Conservation (phyloP, 2,329 filamentous ascomycete species). For the Fusarium burgessii region DNA sequence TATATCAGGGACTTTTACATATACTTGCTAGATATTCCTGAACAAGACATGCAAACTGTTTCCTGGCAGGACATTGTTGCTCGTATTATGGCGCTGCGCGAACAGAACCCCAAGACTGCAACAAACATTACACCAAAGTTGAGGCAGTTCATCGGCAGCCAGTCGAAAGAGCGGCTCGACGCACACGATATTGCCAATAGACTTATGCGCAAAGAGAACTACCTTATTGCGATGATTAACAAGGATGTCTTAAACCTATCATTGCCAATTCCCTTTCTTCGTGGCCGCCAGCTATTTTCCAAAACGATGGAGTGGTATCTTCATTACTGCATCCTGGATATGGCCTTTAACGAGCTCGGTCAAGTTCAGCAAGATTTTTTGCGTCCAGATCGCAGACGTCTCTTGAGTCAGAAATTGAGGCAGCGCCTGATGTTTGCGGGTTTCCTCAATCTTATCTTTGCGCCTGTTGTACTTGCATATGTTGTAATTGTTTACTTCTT, state of each 20-base stretch:
- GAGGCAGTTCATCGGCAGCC: slow-evolving; percentile 76
- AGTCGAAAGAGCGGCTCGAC: slow-evolving; percentile 93
- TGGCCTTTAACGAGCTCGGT: slow-evolving; percentile 90
- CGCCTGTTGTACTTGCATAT: slow-evolving; percentile 88
- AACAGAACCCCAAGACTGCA: slow-evolving; percentile 86
- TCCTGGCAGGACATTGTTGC: slow-evolving; percentile 94
- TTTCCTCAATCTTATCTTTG: slow-evolving; percentile 85
- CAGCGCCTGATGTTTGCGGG: slow-evolving; percentile 85
- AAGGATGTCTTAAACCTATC: slow-evolving; percentile 93
- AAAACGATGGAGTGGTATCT: slow-evolving; percentile 93
- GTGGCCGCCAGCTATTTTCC: slow-evolving; percentile 85
- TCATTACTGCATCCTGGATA: slow-evolving; percentile 89
- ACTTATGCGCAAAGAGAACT: slow-evolving; percentile 96
- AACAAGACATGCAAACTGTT: slow-evolving; percentile 89
- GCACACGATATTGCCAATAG: slow-evolving; percentile 97
- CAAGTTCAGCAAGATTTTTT: slow-evolving; percentile 90
- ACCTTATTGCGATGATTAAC: slow-evolving; percentile 96
- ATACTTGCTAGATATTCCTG: slow-evolving; percentile 83
- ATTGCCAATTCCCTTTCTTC: slow-evolving; percentile 85
- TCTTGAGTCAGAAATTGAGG: slow-evolving; percentile 82
- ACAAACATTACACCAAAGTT: slow-evolving; percentile 64
- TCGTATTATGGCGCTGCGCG: slow-evolving; percentile 84
- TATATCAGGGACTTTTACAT: slow-evolving; percentile 89
- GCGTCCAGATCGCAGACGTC: slow-evolving; percentile 81
- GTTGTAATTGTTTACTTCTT: slow-evolving; percentile 92